phyloP scores from a whole-genome alignment of 352 stramenopile species.

The Pythium insidiosum region DNA sequence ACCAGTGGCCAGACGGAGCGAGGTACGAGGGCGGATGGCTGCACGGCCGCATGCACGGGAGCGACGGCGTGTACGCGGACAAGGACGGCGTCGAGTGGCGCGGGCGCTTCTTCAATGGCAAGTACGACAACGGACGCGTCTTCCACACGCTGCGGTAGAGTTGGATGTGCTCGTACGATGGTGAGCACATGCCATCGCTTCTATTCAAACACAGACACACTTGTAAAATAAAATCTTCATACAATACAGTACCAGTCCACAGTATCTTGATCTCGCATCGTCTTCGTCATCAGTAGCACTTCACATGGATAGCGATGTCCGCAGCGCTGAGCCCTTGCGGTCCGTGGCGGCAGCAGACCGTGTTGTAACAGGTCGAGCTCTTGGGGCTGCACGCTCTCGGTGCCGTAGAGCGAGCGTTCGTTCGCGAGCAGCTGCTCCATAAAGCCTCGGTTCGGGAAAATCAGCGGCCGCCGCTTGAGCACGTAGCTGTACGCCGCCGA shows the following conservation, averaged over 20 bases:
- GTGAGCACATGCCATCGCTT: too few relatives aligned
- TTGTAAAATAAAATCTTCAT: neutral
- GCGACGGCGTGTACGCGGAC: slow-evolving; percentile 54
- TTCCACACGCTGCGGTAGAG: slow-evolving; percentile 67
- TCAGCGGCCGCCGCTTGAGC: slow-evolving; percentile 61
- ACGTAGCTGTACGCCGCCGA: slow-evolving; percentile 76
- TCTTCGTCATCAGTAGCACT: too few relatives aligned
- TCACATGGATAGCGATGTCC: too few relatives aligned
- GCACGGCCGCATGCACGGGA: slow-evolving; percentile 65
- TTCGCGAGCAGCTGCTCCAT: slow-evolving; percentile 70
- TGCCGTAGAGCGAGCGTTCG: slow-evolving; percentile 60
- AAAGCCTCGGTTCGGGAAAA: slow-evolving; percentile 76
- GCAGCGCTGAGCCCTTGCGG: slow-evolving; percentile 46
- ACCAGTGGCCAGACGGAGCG: slow-evolving; percentile 62
- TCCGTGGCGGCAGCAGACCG: slow-evolving; percentile 46
- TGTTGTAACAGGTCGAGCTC: slow-evolving; percentile 66
- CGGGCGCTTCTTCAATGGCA: slow-evolving; percentile 71
- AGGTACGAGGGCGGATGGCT: slow-evolving; percentile 52
- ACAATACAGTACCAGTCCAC: too few relatives aligned
- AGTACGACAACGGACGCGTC: slow-evolving; percentile 77
- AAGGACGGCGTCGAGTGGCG: slow-evolving; percentile 66
- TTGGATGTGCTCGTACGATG: too few relatives aligned
- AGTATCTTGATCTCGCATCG: too few relatives aligned
- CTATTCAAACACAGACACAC: too few relatives aligned
- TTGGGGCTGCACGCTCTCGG: slow-evolving; percentile 45